A percentile compares a stretch with the other conserved stretches of the same genome.
phyloP scores from a whole-genome alignment of 1,139 yeast species.

The Suzukiozyma palmioleophila region DNA sequence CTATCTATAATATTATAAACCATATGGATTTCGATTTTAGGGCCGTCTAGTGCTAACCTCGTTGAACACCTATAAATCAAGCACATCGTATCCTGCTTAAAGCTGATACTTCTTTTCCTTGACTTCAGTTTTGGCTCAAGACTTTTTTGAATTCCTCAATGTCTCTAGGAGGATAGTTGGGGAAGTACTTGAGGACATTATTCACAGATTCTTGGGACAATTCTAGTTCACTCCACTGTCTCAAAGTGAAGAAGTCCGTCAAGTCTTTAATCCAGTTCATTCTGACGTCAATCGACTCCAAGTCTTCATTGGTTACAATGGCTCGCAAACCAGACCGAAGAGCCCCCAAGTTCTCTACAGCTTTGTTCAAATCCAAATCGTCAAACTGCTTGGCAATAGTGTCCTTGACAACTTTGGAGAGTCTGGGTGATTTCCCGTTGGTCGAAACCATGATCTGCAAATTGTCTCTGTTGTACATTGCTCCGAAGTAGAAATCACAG shows the following conservation, averaged over 20 bases:
- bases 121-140: neutral
- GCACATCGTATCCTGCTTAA: too few species aligned
- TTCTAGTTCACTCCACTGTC: slow-evolving; percentile 53
- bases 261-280: slow-evolving; percentile 71
- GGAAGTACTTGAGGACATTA: slow-evolving; percentile 32
- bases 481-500: slow-evolving; percentile 85
- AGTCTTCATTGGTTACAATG: slow-evolving; percentile 43
- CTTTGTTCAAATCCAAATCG: slow-evolving; percentile 46
- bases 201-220: slow-evolving; percentile 19
- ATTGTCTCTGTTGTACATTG: slow-evolving; percentile 72
- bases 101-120: too few species aligned
- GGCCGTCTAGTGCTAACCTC: too few species aligned
- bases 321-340: slow-evolving; percentile 52
- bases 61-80: neutral
- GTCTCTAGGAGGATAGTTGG: slow-evolving; percentile 39
- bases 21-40: too few species aligned
- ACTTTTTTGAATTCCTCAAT: slow-evolving; percentile 24
- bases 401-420: slow-evolving; percentile 63
- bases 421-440: slow-evolving; percentile 77
- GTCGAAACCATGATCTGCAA: slow-evolving; percentile 81
- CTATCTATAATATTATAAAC: too few species aligned
- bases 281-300: slow-evolving; percentile 51
- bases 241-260: slow-evolving; percentile 57
- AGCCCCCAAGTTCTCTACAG: slow-evolving; percentile 60
- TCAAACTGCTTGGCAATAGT: slow-evolving; percentile 46